Percentiles rank a stretch among this genome's conserved stretches.
Evolutionary conservation across 108 stramenopile species (phyloP).

Genomic region (Nitzschia putrida): DNA sequence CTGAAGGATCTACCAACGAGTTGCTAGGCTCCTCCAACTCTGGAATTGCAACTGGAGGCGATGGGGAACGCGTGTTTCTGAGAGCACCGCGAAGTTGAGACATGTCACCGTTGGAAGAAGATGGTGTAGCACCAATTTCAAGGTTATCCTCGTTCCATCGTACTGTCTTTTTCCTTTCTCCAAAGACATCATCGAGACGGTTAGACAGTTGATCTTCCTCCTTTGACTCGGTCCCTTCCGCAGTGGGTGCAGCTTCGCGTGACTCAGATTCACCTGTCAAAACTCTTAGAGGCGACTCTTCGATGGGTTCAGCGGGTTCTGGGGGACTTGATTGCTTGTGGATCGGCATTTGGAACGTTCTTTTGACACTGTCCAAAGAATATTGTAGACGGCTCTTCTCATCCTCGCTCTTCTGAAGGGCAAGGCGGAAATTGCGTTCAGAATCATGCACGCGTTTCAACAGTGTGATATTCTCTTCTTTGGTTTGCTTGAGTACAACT

Average conservation of each 20-base stretch:
- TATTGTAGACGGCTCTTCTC: not conserved
- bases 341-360: not conserved
- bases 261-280: not conserved
- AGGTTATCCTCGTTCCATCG: constrained; percentile 10
- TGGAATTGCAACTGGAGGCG: not conserved
- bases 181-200: constrained; percentile 2
- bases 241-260: not conserved
- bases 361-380: constrained; percentile 13
- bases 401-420: constrained; percentile 7
- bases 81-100: not conserved
- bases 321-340: not conserved
- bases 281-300: not conserved
- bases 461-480: constrained; percentile 3
- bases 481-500: not conserved
- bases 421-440: not conserved
- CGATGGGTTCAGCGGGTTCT: not conserved
- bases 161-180: constrained; percentile 8
- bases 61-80: not conserved
- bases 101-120: not conserved
- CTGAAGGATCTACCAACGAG: not conserved
- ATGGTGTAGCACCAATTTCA: constrained; percentile 7
- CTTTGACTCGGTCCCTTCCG: not conserved
- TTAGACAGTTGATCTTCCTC: not conserved
- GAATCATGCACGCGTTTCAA: constrained; percentile 7
- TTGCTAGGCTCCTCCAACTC: not conserved